Base-by-base conservation (phyloP, 495 filamentous ascomycete genomes). In the Aspergillus indologenus region DNA sequence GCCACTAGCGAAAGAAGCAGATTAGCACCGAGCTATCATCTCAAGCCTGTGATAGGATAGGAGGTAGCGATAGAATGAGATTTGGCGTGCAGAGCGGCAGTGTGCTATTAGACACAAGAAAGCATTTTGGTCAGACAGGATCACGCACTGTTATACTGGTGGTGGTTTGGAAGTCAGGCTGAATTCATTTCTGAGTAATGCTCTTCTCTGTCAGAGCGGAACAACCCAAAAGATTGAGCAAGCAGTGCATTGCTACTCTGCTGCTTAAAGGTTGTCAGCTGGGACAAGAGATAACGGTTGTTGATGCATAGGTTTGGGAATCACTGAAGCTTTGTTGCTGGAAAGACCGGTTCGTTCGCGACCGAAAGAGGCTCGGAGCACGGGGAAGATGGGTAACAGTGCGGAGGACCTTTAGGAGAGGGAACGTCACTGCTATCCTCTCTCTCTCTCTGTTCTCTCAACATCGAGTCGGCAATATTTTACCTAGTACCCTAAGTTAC, bases 1-100 rank as follows among this genome's bases (percentile, higher is more conserved):
- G 74, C 68, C 74, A 77, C 74, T 77, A 54, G 23, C 24, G 56
- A 22, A 60, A 53, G 29, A 58, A 60, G 42, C 14, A 49, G 40
- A 45, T 63, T 48, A 63, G 58, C 53, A 46, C 31, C 46, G 49
- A 21, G 31, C 31, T 45, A 34, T 43, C 42, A 18, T 42, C 53
- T 51, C 19, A 3, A 23, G 29, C 31, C 43, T 23, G 31, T 44
- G 20, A 12, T 42, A 43, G 43, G 26, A 34, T 34, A 22, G 50
- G 43, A 53, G 51, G 21, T 40, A 54, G 26, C 17, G 63, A 50
- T 51, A 11, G 21, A 53, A 20, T 22, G 12, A 40, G 12, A 40
- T 9, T 40, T 40, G 34, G 12, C 34, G 34, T 40, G 34, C 34
- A 40, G 12, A 40, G 34, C 12, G 34, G 34, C 34, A 40, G 34